Evolutionary conservation across 2,329 filamentous ascomycete species (phyloP), one percentile per base, ranked within the genome.

Genomic region (Amphichorda felina): DNA sequence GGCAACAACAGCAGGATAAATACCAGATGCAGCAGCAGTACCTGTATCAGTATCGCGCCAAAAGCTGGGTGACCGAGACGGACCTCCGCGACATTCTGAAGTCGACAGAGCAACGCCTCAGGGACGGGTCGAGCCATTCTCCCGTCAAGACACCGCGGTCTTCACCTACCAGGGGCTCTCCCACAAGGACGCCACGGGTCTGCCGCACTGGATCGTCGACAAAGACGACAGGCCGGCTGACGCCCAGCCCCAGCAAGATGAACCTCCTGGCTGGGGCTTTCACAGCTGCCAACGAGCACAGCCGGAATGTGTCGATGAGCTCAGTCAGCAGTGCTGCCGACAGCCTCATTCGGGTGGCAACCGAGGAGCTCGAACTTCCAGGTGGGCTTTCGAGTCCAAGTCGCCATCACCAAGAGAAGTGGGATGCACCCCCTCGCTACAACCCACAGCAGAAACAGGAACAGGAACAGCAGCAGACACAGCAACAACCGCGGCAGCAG

Each of bases 71-170:
- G 15, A 52, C 67, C 0, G 70, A 73, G 41, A 58, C 61, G 9
- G 68, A 68, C 2, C 48, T 75, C 18, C 56, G 61, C 2, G 56
- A 66, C 40, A 75, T 75, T 19, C 53, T 75, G 22, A 59, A 58
- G 30, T 67, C 60, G 24, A 75, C 70, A 2, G 71, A 73, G 18
- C 55, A 64, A 51, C 56, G 70, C 8, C 56, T 75, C 11, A 55
- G 60, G 15, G 57, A 63, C 4, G 61, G 61, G 4, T 46, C 38
- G 8, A 51, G 46, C 15, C 41, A 38, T 13, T 56, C 56, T 2
- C 53, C 54, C 0, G 42, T 43, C 16, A 57, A 56, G 45, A 55
- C 48, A 21, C 43, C 53, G 5, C 37, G 40, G 17, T 36, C 43
- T 26, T 50, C 54, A 5, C 51, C 55, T 0, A 38, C 34, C 3